phyloP scores from a whole-genome alignment of 2,329 filamentous ascomycete species.

The Hyphodiscus sp. region DNA sequence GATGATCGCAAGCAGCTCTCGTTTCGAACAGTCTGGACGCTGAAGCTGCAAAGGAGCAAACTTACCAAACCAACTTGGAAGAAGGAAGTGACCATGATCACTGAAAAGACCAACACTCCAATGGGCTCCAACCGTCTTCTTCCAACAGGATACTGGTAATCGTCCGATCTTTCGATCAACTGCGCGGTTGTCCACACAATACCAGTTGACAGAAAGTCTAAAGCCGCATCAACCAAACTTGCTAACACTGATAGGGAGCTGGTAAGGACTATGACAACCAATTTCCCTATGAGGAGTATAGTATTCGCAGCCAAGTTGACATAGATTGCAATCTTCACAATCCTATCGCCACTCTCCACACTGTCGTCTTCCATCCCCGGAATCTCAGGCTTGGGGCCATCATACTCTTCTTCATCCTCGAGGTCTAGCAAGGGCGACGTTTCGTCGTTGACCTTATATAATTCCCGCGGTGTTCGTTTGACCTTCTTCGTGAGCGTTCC shows the following conservation, averaged over 20 bases:
- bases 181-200: conserved; percentile 56
- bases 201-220: conserved; percentile 53
- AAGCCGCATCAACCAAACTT: conserved; percentile 53
- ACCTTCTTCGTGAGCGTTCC: conserved; percentile 44
- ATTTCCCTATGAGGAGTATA: conserved; percentile 48
- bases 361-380: conserved; percentile 67
- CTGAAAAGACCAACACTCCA: conserved; percentile 56
- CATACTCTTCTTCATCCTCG: conserved; percentile 39
- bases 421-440: conserved; percentile 50
- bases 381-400: conserved; percentile 48
- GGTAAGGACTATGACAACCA: conserved; percentile 47
- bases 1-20: neutral
- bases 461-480: conserved; percentile 76
- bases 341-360: conserved; percentile 64
- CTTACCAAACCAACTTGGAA: conserved; percentile 42
- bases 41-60: neutral
- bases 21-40: no score
- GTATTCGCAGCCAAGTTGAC: conserved; percentile 56
- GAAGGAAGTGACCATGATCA: conserved; percentile 59
- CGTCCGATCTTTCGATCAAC: conserved; percentile 42
- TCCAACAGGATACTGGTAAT: conserved; percentile 47
- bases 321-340: conserved; percentile 84
- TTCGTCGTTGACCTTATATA: conserved; percentile 67
- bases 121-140: conserved; percentile 51
- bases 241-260: conserved; percentile 55